A percentile compares a stretch with the other conserved stretches of the same genome.
Conservation (phyloP, 179 eudicot species). For the Sideroxylon spinosum region DNA sequence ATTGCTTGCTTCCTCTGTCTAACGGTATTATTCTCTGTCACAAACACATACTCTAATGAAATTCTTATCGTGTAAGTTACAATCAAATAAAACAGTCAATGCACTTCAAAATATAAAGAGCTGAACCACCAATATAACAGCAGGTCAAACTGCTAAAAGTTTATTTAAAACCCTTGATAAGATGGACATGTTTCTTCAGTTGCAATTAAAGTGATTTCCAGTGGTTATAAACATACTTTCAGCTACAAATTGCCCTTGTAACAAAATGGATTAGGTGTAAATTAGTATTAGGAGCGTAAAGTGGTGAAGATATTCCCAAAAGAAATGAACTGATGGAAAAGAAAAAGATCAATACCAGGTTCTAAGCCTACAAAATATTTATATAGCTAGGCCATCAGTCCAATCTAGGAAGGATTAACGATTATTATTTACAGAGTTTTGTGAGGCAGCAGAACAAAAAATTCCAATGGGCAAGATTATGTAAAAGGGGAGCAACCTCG, state of each 20-base stretch:
- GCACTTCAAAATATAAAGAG: slow-evolving; percentile 4
- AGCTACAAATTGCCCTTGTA: slow-evolving; percentile 2
- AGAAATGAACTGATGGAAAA: background rate
- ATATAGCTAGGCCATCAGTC: background rate
- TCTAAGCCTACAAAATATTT: background rate
- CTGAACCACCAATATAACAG: background rate
- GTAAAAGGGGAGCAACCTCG: background rate
- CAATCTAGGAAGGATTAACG: background rate
- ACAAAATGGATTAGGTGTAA: background rate
- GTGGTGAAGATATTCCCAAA: background rate
- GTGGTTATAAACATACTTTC: background rate
- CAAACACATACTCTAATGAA: slow-evolving; percentile 19
- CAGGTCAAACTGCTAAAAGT: background rate
- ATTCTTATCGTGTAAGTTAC: slow-evolving; percentile 5
- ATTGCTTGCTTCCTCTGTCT: slow-evolving; percentile 37
- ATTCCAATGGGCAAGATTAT: background rate
- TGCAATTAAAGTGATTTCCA: background rate
- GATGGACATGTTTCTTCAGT: background rate
- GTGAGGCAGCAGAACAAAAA: background rate
- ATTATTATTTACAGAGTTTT: background rate
- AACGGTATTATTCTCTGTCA: slow-evolving; percentile 39
- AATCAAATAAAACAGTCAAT: background rate
- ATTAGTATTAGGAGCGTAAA: background rate
- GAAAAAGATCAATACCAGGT: background rate
- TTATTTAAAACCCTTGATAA: background rate